Evolutionary conservation across 2,329 filamentous ascomycete genomes (phyloP).

Genomic region (Elsinoe batatas): DNA sequence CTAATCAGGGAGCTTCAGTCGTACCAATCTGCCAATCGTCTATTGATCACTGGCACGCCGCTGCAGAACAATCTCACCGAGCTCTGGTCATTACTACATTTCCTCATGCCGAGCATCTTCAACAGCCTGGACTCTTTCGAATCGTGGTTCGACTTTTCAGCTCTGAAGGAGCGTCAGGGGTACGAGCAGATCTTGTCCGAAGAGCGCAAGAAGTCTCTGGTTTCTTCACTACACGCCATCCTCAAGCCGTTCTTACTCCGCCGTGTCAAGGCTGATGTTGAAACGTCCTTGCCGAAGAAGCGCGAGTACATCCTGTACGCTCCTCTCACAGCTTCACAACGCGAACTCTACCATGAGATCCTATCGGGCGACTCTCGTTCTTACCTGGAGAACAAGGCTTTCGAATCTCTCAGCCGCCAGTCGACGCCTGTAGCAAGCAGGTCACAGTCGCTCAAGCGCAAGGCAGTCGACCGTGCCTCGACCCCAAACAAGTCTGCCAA

Average conservation of each 20-base stretch:
- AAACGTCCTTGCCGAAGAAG: slow-evolving; percentile 85
- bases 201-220: slow-evolving; percentile 63
- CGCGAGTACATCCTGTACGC: slow-evolving; percentile 93
- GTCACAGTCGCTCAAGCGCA: slow-evolving; percentile 48
- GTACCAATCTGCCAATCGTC: slow-evolving; percentile 79
- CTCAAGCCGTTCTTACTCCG: slow-evolving; percentile 83
- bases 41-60: slow-evolving; percentile 90
- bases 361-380: slow-evolving; percentile 41
- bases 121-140: slow-evolving; percentile 89
- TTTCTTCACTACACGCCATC: slow-evolving; percentile 85
- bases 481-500: slow-evolving; percentile 62
- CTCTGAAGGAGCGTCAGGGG: slow-evolving; percentile 70
- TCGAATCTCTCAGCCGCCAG: slow-evolving; percentile 50
- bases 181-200: slow-evolving; percentile 73
- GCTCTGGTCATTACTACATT: slow-evolving; percentile 89
- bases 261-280: slow-evolving; percentile 86
- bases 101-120: slow-evolving; percentile 85
- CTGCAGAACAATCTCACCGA: slow-evolving; percentile 93
- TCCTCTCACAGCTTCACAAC: slow-evolving; percentile 81
- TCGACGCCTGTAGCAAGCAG: slow-evolving; percentile 40
- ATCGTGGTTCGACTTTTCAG: slow-evolving; percentile 94
- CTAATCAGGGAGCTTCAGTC: slow-evolving; percentile 80
- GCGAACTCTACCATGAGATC: slow-evolving; percentile 80
- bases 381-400: slow-evolving; percentile 65
- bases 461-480: slow-evolving; percentile 32